A percentile compares a stretch with the other conserved stretches of the same genome.
Conservation (phyloP, 169 alveolate genomes). For the Besnoitia besnoiti region DNA sequence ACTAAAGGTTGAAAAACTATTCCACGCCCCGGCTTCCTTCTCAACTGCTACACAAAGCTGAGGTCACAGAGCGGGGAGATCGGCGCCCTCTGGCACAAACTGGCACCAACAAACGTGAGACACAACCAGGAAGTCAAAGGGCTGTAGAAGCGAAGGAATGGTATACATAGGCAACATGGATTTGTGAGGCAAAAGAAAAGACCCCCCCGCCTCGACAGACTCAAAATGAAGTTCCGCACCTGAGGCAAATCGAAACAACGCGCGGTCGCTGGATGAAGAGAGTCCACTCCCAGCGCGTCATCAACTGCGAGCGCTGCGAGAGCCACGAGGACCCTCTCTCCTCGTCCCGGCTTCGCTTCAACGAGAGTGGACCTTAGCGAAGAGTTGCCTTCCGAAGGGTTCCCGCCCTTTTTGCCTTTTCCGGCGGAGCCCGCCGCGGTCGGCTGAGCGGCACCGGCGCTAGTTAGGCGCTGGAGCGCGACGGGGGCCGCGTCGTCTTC, state of each 20-base stretch:
- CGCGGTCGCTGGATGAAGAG: background rate
- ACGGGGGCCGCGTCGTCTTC: background rate
- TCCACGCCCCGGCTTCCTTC: too few species aligned
- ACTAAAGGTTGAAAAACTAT: too few species aligned
- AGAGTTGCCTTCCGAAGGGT: background rate
- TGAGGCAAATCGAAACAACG: constrained; percentile 18
- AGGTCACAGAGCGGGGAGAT: too few species aligned
- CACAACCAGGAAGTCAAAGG: too few species aligned
- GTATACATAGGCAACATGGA: too few species aligned
- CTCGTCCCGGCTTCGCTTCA: background rate
- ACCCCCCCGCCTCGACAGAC: too few species aligned
- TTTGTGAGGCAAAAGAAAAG: too few species aligned
- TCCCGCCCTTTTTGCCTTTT: background rate
- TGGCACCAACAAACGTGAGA: too few species aligned
- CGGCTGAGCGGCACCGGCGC: background rate
- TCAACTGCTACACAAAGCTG: too few species aligned
- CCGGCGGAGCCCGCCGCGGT: background rate
- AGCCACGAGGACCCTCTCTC: constrained; percentile 5
- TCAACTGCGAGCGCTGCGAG: constrained; percentile 17
- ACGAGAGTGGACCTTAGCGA: background rate
- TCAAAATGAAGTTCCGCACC: background rate
- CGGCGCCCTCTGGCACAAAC: too few species aligned
- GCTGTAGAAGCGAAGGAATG: too few species aligned
- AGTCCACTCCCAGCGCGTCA: background rate
- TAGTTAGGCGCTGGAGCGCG: background rate